Conservation (phyloP, 352 stramenopile genomes). For the Globisporangium abappressorium region DNA sequence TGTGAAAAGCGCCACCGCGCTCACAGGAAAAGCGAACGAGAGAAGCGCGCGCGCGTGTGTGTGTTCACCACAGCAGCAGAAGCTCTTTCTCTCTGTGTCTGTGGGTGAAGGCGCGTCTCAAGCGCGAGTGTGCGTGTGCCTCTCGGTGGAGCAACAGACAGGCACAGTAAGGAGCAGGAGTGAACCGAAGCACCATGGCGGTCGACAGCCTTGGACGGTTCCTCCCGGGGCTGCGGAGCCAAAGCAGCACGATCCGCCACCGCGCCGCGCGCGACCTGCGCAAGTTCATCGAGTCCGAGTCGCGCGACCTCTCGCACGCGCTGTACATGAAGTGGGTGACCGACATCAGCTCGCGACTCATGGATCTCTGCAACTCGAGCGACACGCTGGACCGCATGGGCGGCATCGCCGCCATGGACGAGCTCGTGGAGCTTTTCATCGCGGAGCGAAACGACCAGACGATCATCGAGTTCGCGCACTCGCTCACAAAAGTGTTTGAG, state of each 20-base stretch:
- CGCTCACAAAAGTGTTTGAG: slow-evolving; percentile 85
- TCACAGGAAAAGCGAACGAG: not conserved
- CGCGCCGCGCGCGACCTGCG: slow-evolving; percentile 73
- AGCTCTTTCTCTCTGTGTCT: not conserved
- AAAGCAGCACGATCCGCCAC: slow-evolving; percentile 57
- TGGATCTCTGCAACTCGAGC: slow-evolving; percentile 80
- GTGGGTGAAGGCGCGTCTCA: not conserved
- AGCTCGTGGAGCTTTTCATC: slow-evolving; percentile 88
- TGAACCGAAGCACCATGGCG: slow-evolving; percentile 3
- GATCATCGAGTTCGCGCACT: slow-evolving; percentile 88
- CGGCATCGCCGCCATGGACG: slow-evolving; percentile 86
- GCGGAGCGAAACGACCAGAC: slow-evolving; percentile 87
- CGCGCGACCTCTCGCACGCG: slow-evolving; percentile 76
- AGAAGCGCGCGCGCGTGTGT: not conserved
- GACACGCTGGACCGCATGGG: slow-evolving; percentile 79
- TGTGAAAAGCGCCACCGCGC: not conserved
- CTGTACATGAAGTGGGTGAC: slow-evolving; percentile 87
- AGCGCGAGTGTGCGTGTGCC: not conserved
- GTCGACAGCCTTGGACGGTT: slow-evolving; percentile 69
- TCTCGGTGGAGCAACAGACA: not conserved
- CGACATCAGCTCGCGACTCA: slow-evolving; percentile 78
- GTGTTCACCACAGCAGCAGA: not conserved
- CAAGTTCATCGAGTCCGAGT: slow-evolving; percentile 85
- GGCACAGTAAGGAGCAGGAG: not conserved
- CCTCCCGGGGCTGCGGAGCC: slow-evolving; percentile 68